Conservation (phyloP, 2,329 filamentous ascomycete genomes). For the Sporothrix mexicana region DNA sequence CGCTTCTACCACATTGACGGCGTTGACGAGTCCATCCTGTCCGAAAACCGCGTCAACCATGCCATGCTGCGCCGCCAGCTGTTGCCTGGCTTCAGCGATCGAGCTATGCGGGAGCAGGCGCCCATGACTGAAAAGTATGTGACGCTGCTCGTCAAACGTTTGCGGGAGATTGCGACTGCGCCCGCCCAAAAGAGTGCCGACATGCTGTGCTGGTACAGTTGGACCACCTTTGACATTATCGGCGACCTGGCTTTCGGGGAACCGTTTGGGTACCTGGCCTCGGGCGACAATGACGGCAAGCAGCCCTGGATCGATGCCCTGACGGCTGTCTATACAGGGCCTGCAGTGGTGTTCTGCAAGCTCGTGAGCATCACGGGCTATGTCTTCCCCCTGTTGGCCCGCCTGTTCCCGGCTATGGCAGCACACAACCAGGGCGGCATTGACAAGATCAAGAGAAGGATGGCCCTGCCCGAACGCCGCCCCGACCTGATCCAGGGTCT, state of each 20-base stretch:
- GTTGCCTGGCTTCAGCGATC: conserved; percentile 18
- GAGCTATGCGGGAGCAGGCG: conserved; percentile 21
- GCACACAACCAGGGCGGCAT: conserved; percentile 24
- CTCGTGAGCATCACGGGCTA: conserved; percentile 13
- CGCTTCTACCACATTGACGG: conserved; percentile 11
- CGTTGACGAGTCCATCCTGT: conserved; percentile 8
- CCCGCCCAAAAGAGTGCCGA: neutral
- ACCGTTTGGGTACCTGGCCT: neutral
- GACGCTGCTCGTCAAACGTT: neutral
- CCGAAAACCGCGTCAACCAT: conserved; percentile 18
- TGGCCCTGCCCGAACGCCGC: conserved; percentile 8
- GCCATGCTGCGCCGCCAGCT: conserved; percentile 24
- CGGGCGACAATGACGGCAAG: conserved; percentile 6
- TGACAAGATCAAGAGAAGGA: conserved; percentile 17
- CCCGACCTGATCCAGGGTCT: conserved; percentile 4
- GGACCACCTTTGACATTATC: conserved; percentile 25
- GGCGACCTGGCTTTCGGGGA: conserved; percentile 16
- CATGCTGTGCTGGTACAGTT: conserved; percentile 24
- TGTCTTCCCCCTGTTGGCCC: neutral
- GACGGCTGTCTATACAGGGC: conserved; percentile 5
- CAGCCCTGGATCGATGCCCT: conserved; percentile 17
- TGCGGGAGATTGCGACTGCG: neutral
- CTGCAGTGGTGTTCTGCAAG: conserved; percentile 3
- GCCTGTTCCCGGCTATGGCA: neutral
- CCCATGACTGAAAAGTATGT: conserved; percentile 22